Base-by-base conservation (phyloP, 1,284 basidiomycete species). In the Heterobasidion irregulare region DNA sequence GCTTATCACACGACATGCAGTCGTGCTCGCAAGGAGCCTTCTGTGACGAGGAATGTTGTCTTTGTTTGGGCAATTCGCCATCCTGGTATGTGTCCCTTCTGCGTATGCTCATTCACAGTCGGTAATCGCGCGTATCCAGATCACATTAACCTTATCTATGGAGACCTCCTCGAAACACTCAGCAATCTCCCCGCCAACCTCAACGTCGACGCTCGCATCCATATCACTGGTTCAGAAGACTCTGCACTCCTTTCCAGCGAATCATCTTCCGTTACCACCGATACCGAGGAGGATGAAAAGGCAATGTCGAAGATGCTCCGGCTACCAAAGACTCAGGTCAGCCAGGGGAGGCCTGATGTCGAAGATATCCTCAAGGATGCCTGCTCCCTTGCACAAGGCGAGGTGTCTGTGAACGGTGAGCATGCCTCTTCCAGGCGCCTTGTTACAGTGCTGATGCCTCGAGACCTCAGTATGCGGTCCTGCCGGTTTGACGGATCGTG, bases 381-480 rank as follows among this genome's bases (percentile, higher is more conserved):
- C 45, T 64, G 67, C n/a, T 57, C 54, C 1, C 48, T 41, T 7
- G 61, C 63, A 0, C 36, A 53, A 2, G 68, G 68, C 7, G 53
- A 61, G 8, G 61, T 71, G 33, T 63, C 68, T 26, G 66, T 72
- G 6, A 67, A 65, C 53, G 69, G 70, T 70, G 45, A 26, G 68
- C 60, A 35, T 12, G 16, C 18, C 47, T 47, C 18, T 41, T 4
- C 0, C 16, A 34, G 3, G 2, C 32, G n/a, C 13, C 8, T 41
- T 53, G 59, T 18, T 53, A 47, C 36, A 47, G 49, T 38, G 6
- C 7, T 19, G 13, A 50, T 36, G 33, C 8, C 33, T 9, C 52
- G 12, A 15, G 15, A 8, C 18, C 8, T 19, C 57, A 80, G 79
- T 81, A 0, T 80, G 78, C 52, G 78, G 79, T 8, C 75, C 79